These are phyloP conservation scores for Lepiota brunneoincarnata DNA, from an alignment of 768 basidiomycete genomes.

Conservation along the genomic window DNA sequence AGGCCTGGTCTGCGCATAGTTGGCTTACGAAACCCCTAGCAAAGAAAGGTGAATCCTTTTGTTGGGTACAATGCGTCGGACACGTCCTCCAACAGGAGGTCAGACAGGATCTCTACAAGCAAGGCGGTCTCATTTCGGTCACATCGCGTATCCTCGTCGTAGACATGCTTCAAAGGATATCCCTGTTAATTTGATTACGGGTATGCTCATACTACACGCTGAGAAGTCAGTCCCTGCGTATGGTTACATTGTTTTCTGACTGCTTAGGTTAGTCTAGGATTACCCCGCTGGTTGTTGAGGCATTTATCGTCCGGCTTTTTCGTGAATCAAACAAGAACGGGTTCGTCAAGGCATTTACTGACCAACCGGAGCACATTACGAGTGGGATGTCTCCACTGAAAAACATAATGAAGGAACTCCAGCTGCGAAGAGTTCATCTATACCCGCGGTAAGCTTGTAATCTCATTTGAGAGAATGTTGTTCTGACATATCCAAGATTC, in stretches of 20 bases:
- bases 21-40: slow-evolving; percentile 72
- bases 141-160: slow-evolving; percentile 94
- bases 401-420: slow-evolving; percentile 91
- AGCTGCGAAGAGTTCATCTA: slow-evolving; percentile 84
- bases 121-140: slow-evolving; percentile 86
- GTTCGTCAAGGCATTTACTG: slow-evolving; percentile 96
- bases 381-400: slow-evolving; percentile 89
- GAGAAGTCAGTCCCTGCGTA: slow-evolving; percentile 58
- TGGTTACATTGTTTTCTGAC: neutral
- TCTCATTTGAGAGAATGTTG: neutral
- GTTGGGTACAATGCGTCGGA: too few relatives aligned
- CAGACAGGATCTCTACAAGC: slow-evolving; percentile 83
- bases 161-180: slow-evolving; percentile 90
- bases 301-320: slow-evolving; percentile 90
- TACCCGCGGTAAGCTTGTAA: slow-evolving; percentile 69
- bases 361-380: slow-evolving; percentile 94
- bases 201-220: slow-evolving; percentile 86
- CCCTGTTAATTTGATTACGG: slow-evolving; percentile 83
- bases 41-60: slow-evolving; percentile 74
- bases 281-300: slow-evolving; percentile 79
- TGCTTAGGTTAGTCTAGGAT: slow-evolving; percentile 49
- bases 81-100: too few relatives aligned
- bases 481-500: slow-evolving; percentile 51
- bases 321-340: slow-evolving; percentile 87
- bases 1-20: slow-evolving; percentile 83